Conservation (phyloP, 148 eudicot species). For the Rhododendron kiyosumense region DNA sequence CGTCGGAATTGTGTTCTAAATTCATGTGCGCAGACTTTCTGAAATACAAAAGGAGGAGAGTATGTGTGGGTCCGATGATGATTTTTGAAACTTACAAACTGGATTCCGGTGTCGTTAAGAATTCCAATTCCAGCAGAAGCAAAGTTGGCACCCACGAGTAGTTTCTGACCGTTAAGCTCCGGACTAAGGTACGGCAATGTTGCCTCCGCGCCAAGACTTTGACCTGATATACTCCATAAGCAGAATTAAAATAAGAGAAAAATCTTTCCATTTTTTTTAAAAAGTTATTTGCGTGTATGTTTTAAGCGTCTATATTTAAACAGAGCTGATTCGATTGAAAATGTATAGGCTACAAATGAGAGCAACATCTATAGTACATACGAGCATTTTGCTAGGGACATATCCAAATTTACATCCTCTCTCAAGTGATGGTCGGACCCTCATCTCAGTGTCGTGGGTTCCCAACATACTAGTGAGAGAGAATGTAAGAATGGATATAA, state of each 20-base stretch:
- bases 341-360: no score
- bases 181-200: slow-evolving; percentile 24
- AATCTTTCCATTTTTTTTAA: background rate
- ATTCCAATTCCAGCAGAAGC: slow-evolving; percentile 27
- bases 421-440: no score
- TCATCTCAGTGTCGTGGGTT: no score
- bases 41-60: background rate
- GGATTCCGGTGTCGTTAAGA: slow-evolving; percentile 23
- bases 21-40: background rate
- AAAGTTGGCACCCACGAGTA: slow-evolving; percentile 26
- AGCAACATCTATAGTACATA: no score
- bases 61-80: background rate
- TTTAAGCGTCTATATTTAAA: background rate
- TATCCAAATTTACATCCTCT: no score
- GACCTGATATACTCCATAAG: slow-evolving; percentile 1
- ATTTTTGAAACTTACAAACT: slow-evolving; percentile 11
- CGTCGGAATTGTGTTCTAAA: no score
- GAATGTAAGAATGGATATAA: no score
- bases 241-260: background rate
- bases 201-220: slow-evolving; percentile 7
- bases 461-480: no score
- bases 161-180: slow-evolving; percentile 9
- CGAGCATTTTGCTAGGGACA: no score
- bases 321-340: no score
- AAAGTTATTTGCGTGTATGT: background rate